Base-by-base conservation (phyloP, 345 rosid genomes). In the Theobroma cacao region DNA sequence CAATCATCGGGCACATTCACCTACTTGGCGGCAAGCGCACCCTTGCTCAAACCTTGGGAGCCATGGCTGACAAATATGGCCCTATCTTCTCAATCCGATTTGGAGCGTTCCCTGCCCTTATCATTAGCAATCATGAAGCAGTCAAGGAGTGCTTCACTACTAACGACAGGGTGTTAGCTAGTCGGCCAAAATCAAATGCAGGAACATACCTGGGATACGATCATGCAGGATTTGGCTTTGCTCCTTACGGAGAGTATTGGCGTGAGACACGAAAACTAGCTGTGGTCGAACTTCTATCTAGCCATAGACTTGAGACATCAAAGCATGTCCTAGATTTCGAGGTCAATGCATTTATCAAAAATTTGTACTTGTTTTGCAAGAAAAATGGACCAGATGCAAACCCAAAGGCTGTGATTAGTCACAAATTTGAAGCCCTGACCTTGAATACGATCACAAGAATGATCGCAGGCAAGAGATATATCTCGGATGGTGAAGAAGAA, bases 101-200 rank as follows among this genome's bases (percentile, higher is more conserved):
- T 7, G 77, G 66, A 15, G 55, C 41, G 7, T 61, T 22, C 52
- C 77, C 65, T 26, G 13, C 66, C n/a, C 8, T 58, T 18, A 40
- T 58, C 20, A 9, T 74, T 28, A 74, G 67, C 77, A 22, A 9
- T 13, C 67, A 40, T 3, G 67, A 74, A 22, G 67, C 77, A 0
- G 20, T 33, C 26, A 71, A 78, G 77, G 86, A 84, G 67, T 84
- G 87, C 33, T 75, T 83, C 40, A 84, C 90, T 24, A 79, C 47
- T 22, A 58, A 85, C 5, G 88, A 88, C 14, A 73, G 59, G 34
- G 74, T 30, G 34, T 59, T 86, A n/a, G 45, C 77, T 10, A 65
- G 50, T 28, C 87, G 87, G 2, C 86, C 87, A 15, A 76, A 60
- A 36, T 67, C 84, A 11, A 62, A 61, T 15, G 78, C 78, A 1